A percentile compares a stretch with the other conserved stretches of the same genome.
These are phyloP conservation scores for Schizophyllum commune DNA, from an alignment of 1,284 basidiomycete species.

Conservation along the genomic window DNA sequence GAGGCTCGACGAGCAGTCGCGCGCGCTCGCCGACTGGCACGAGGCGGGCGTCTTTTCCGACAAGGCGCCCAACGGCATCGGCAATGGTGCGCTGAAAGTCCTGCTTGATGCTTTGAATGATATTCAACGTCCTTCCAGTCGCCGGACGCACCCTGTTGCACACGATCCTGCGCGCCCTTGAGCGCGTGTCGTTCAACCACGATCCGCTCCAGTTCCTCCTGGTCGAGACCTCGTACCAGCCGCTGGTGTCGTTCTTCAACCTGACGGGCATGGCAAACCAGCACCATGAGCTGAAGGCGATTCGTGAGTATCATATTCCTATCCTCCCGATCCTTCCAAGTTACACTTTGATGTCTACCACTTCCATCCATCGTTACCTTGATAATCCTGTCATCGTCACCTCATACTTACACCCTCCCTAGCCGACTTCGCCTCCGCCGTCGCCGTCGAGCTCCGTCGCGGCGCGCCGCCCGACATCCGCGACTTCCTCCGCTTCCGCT, in stretches of 20 bases:
- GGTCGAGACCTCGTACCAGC: constrained; percentile 78
- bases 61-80: constrained; percentile 51
- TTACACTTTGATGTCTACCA: constrained; percentile 16
- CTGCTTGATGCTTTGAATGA: neutral
- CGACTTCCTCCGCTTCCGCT: constrained; percentile 75
- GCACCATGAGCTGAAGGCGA: constrained; percentile 50
- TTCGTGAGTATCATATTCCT: constrained; percentile 38
- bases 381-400: neutral
- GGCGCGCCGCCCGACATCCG: constrained; percentile 65
- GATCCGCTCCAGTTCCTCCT: constrained; percentile 74
- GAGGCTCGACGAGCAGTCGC: constrained; percentile 61
- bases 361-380: constrained; percentile 50
- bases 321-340: neutral
- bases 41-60: constrained; percentile 73
- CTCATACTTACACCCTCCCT: constrained; percentile 7
- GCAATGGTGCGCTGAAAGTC: constrained; percentile 51
- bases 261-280: constrained; percentile 55
- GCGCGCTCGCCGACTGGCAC: constrained; percentile 68
- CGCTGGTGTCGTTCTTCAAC: constrained; percentile 82
- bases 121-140: constrained; percentile 24
- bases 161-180: constrained; percentile 61
- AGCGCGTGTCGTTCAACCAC: constrained; percentile 69
- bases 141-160: constrained; percentile 73
- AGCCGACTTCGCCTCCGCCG: constrained; percentile 75
- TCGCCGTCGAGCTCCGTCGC: constrained; percentile 74